phyloP scores from a whole-genome alignment of 306 rosid species.

The Cucumis melo region DNA sequence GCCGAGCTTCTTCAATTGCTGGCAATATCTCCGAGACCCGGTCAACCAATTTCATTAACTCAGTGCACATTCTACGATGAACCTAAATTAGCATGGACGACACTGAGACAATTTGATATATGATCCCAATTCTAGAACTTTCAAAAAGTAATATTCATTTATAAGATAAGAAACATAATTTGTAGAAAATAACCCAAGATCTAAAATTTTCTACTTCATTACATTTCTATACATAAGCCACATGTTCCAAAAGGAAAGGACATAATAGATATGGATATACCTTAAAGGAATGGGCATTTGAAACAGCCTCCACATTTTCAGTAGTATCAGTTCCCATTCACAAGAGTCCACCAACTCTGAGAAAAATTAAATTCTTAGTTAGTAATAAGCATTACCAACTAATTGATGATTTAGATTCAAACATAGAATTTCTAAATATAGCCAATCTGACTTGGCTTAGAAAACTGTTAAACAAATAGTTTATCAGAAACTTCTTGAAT shows the following conservation, averaged over 20 bases:
- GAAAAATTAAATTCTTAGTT: constrained; percentile 11
- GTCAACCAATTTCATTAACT: constrained; percentile 39
- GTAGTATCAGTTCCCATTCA: constrained; percentile 60
- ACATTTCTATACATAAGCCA: background rate
- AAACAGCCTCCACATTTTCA: constrained; percentile 27
- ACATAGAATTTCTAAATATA: background rate
- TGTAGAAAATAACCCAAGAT: background rate
- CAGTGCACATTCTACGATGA: constrained; percentile 47
- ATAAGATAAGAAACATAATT: background rate
- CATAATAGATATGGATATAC: constrained; percentile 11
- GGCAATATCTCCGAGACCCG: constrained; percentile 45
- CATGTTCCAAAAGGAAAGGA: background rate
- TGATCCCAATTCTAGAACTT: background rate
- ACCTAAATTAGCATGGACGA: constrained; percentile 32
- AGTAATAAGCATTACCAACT: background rate
- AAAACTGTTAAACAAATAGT: background rate
- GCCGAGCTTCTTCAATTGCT: constrained; percentile 62
- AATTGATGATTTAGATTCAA: background rate
- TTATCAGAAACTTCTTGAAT: background rate
- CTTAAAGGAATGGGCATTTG: constrained; percentile 39
- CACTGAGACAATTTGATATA: constrained; percentile 1
- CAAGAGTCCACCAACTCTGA: constrained; percentile 12
- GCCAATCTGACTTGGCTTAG: background rate
- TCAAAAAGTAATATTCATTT: background rate
- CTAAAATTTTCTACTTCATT: background rate